These are phyloP conservation scores for Chaetomium sp. DNA, from an alignment of 2,329 filamentous ascomycete genomes.

Conservation along the genomic window DNA sequence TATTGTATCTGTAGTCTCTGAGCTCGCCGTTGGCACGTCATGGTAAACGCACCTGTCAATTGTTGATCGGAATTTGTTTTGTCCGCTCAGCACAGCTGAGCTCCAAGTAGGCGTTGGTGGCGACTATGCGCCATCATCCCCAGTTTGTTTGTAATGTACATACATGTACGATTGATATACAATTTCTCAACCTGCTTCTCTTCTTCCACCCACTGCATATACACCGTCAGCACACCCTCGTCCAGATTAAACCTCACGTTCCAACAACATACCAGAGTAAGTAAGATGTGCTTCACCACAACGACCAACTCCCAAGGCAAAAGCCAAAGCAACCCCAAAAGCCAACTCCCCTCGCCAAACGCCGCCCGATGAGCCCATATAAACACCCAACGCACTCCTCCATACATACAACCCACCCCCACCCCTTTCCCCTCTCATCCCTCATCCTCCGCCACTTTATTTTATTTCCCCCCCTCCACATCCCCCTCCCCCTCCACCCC, in stretches of 20 bases:
- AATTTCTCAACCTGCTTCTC: background rate
- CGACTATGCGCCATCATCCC: background rate
- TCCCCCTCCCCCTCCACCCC: conserved; percentile 16
- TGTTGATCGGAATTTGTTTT: background rate
- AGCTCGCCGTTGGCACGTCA: background rate
- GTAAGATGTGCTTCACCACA: too few relatives aligned
- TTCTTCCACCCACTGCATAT: background rate
- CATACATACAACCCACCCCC: background rate
- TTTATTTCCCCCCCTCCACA: background rate
- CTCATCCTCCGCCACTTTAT: too few relatives aligned
- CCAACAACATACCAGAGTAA: background rate
- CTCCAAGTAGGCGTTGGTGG: background rate
- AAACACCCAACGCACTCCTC: background rate
- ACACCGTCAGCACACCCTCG: background rate
- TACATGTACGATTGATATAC: background rate
- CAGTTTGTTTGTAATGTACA: background rate
- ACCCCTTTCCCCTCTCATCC: too few relatives aligned
- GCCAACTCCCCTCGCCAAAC: background rate
- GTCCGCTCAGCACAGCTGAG: background rate
- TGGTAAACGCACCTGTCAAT: background rate
- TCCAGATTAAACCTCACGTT: background rate
- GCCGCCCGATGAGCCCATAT: background rate
- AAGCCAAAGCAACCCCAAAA: background rate
- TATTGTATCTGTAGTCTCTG: background rate
- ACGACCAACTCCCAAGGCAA: too few relatives aligned